Conservation (phyloP, 768 basidiomycete species). For the Termitomyces eurrhizus region DNA sequence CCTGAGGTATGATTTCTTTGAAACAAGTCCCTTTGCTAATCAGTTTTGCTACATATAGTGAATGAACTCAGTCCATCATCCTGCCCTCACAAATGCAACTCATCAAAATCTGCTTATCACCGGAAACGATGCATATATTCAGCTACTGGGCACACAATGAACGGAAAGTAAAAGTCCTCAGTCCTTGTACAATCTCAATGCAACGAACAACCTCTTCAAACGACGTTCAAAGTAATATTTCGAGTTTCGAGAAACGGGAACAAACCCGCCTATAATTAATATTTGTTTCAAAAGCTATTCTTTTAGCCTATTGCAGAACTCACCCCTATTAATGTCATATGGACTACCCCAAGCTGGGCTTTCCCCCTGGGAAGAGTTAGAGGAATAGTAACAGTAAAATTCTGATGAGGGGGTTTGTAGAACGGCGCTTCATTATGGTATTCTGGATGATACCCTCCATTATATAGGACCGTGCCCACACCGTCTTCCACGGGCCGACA, state of each 20-base stretch:
- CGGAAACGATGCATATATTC: too few relatives aligned
- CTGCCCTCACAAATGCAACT: too few relatives aligned
- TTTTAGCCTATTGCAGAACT: conserved; percentile 15
- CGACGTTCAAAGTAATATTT: conserved; percentile 24
- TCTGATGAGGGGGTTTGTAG: conserved; percentile 34
- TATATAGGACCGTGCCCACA: conserved; percentile 44
- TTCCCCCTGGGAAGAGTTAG: conserved; percentile 21
- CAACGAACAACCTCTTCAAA: not conserved
- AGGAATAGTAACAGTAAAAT: conserved; percentile 41
- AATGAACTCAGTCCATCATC: too few relatives aligned
- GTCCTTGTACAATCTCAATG: not conserved
- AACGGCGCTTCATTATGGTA: conserved; percentile 18
- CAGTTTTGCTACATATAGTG: too few relatives aligned
- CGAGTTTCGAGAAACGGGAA: conserved; percentile 26
- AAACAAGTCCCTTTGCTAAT: too few relatives aligned
- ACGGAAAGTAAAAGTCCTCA: not conserved
- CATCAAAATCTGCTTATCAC: too few relatives aligned
- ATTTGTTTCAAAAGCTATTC: not conserved
- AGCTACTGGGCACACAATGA: too few relatives aligned
- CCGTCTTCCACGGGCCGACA: conserved; percentile 21
- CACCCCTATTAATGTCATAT: conserved; percentile 37
- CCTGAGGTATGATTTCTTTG: too few relatives aligned
- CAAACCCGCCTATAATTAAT: conserved; percentile 25
- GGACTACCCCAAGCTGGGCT: conserved; percentile 32
- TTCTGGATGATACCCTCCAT: conserved; percentile 39